phyloP scores from a whole-genome alignment of 2,329 filamentous ascomycete genomes.

The Fusarium graminum region DNA sequence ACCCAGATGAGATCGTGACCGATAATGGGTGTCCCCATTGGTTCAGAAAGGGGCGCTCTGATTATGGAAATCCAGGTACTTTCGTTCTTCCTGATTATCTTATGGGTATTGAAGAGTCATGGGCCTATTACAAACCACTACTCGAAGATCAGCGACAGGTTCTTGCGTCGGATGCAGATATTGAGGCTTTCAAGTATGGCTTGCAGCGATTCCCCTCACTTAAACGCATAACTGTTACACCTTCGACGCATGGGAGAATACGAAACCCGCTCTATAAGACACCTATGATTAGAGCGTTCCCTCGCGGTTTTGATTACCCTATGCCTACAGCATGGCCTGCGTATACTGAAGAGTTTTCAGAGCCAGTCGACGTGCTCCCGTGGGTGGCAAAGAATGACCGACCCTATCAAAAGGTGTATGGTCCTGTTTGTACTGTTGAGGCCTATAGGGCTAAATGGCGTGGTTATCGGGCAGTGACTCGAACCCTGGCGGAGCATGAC shows the following conservation, averaged over 20 bases:
- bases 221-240: neutral
- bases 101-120: neutral
- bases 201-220: neutral
- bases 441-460: constrained; percentile 1
- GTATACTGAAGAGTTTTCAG: rapidly evolving
- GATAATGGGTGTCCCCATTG: constrained; percentile 6
- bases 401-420: neutral
- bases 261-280: neutral
- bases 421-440: neutral
- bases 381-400: neutral
- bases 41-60: constrained; percentile 1
- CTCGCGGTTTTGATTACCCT: constrained; percentile 8
- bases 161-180: neutral
- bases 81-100: neutral
- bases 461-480: neutral
- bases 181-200: constrained; percentile 6
- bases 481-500: neutral
- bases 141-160: neutral
- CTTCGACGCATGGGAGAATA: neutral
- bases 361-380: neutral
- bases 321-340: constrained; percentile 4
- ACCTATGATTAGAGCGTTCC: constrained; percentile 14
- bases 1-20: neutral
- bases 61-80: neutral
- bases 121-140: constrained; percentile 1